phyloP scores from a whole-genome alignment of 257 asterid species.

The Przewalskia tangutica region DNA sequence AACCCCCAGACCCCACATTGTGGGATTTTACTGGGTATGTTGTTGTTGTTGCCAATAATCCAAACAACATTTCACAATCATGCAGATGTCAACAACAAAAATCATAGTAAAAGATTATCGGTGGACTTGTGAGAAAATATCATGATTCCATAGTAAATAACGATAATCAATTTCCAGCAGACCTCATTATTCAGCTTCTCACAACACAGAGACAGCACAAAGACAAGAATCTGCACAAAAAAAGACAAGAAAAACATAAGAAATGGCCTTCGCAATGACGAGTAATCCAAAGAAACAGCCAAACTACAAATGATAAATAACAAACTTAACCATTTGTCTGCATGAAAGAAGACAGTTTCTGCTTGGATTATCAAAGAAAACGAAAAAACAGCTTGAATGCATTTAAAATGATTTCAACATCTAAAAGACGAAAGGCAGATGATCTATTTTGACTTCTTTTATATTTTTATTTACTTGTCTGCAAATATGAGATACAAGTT shows the following conservation, averaged over 20 bases:
- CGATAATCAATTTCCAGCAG: neutral
- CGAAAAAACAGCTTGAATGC: constrained; percentile 10
- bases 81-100: neutral
- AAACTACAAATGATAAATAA: neutral
- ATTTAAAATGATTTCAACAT: neutral
- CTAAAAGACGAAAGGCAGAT: constrained; percentile 2
- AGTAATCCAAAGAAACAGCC: constrained; percentile 16
- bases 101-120: neutral
- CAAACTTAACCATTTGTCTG: constrained; percentile 13
- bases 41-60: neutral
- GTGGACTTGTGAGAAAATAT: neutral
- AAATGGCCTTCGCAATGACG: constrained; percentile 15
- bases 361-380: neutral
- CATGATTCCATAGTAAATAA: neutral
- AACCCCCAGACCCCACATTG: no score
- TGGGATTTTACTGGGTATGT: no score
- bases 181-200: neutral
- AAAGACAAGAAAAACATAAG: constrained; percentile 3
- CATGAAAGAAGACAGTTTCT: neutral
- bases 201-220: neutral
- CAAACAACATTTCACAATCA: neutral
- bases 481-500: neutral
- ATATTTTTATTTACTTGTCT: neutral
- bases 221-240: neutral
- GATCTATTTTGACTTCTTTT: constrained; percentile 6